Conservation (phyloP, 257 asterid species). For the Haberlea rhodopensis region DNA sequence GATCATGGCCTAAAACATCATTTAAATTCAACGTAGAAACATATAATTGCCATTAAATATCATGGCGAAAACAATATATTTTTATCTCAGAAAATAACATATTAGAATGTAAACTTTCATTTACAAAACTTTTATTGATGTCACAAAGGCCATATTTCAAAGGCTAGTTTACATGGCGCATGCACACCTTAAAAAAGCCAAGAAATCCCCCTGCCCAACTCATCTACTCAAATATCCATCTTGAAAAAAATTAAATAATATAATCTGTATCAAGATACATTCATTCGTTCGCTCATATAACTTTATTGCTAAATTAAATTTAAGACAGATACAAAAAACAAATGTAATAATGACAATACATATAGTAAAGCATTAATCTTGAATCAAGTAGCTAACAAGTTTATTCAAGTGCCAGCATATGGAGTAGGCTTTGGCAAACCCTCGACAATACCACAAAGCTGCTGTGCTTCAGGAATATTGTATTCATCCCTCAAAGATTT, state of each 20-base stretch:
- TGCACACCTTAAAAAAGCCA: background rate
- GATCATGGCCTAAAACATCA: too few relatives aligned
- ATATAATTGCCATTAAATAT: too few relatives aligned
- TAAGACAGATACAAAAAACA: too few relatives aligned
- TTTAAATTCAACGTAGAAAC: too few relatives aligned
- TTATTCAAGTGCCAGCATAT: constrained; percentile 25
- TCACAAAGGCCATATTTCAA: background rate
- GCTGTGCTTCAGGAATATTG: constrained; percentile 34
- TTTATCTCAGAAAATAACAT: too few relatives aligned
- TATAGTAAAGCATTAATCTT: background rate
- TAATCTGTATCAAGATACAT: background rate
- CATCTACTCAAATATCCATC: background rate
- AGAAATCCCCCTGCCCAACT: background rate
- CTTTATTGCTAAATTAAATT: background rate
- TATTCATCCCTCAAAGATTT: constrained; percentile 51
- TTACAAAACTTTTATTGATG: background rate
- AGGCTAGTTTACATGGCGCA: too few relatives aligned
- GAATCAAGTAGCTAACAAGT: background rate
- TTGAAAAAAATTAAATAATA: background rate
- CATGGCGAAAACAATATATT: too few relatives aligned
- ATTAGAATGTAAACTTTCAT: too few relatives aligned
- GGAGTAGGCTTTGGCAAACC: constrained; percentile 39
- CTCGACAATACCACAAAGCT: constrained; percentile 40
- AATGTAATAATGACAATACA: too few relatives aligned
- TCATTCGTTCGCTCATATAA: too few relatives aligned